These are phyloP conservation scores for Wickerhamiella occidentalis DNA, from an alignment of 805 yeast species.

Conservation along the genomic window DNA sequence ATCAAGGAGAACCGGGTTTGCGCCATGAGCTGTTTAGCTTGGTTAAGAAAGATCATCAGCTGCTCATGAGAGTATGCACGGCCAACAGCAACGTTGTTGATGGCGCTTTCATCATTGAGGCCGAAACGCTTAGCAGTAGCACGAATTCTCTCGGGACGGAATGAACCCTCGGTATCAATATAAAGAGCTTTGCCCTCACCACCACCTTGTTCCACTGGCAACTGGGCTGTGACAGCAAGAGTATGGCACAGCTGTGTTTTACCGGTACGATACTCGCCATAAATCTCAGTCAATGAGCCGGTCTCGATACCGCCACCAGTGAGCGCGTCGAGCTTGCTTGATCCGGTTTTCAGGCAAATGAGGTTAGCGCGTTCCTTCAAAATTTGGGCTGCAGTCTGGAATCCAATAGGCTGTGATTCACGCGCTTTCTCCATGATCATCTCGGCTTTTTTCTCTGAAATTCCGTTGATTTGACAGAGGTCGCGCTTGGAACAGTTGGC, in stretches of 20 bases:
- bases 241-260: conserved; percentile 96
- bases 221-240: conserved; percentile 88
- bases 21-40: conserved; percentile 94
- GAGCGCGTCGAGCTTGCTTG: conserved; percentile 82
- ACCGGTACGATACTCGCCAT: conserved; percentile 96
- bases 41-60: conserved; percentile 70
- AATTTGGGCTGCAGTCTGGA: conserved; percentile 92
- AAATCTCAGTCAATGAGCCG: conserved; percentile 90
- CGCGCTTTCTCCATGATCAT: conserved; percentile 71
- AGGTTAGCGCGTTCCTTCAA: conserved; percentile 81
- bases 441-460: conserved; percentile 92
- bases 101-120: conserved; percentile 81
- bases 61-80: conserved; percentile 96
- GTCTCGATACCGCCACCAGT: conserved; percentile 97
- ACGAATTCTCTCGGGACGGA: conserved; percentile 79
- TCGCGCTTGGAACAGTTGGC: conserved; percentile 87
- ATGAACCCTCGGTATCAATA: conserved; percentile 95
- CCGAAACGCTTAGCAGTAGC: conserved; percentile 89
- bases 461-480: conserved; percentile 70
- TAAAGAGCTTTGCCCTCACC: conserved; percentile 96
- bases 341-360: conserved; percentile 89
- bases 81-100: conserved; percentile 94
- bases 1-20: conserved; percentile 80
- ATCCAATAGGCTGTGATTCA: conserved; percentile 72
- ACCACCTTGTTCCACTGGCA: conserved; percentile 94